Base-by-base conservation (phyloP, 345 rosid genomes). In the Lepidium didymum region DNA sequence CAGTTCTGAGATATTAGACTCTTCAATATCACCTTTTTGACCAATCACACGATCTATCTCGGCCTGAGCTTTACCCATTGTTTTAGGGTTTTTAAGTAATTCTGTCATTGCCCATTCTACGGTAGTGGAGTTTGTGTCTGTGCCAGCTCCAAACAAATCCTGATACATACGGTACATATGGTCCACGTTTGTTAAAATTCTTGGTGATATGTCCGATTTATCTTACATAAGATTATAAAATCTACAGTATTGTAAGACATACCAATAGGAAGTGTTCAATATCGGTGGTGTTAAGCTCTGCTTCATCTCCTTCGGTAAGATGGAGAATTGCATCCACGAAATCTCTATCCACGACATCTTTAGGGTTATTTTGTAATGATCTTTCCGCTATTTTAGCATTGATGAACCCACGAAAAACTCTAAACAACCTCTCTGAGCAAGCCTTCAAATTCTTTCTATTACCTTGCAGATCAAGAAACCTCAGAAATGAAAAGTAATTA, bases 81-180 rank as follows among this genome's bases (percentile, higher is more conserved):
- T 33, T 8, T 40, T 31, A 29, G 92, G 92, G 50, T 81, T 79
- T 18, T 36, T 81, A 8, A 88, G 71, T 31, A 87, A 87, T 59
- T 87, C 97, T 1, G 92, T 59, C 97, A 90, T 85, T 14, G 89
- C 94, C 97, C 97, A 90, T 49, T 86, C 95, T 58, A 87, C 49
- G 0, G 90, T 90, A 45, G 13, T 56, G 3, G 76, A 45, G 35
- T 1, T 72, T 37, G 70, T 63, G 16, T 70, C 75, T 8, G 68
- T 70, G n/a, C 69, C 69, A 8, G 56, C 69, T 14, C 8, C 23
- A 15, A 62, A 62, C 74, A 70, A 10, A 33, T 70, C 74, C 67
- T 65, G 18, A 11, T n/a, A n/a, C 16, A 29, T 27, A n/a, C n/a
- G 31, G 1, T 6, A 56, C 31, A 56, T 56, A 18, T 7, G 6